phyloP scores from a whole-genome alignment of 2,329 filamentous ascomycete genomes.

The Pseudogymnoascus sp. region DNA sequence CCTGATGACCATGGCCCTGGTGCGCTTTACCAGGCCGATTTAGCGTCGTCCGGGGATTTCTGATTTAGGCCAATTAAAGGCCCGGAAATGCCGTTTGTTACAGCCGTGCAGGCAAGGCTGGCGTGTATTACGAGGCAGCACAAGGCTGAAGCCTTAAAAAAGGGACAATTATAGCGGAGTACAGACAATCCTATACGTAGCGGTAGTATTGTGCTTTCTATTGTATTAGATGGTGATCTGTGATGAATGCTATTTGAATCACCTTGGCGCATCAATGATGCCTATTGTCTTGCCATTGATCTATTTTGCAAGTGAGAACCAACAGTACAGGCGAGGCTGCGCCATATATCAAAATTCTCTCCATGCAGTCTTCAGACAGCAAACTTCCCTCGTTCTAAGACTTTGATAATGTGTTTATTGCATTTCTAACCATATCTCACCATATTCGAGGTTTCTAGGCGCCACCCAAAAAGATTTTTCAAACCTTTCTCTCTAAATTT shows the following conservation, averaged over 20 bases:
- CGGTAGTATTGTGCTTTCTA: neutral
- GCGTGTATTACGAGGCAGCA: neutral
- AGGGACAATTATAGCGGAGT: neutral
- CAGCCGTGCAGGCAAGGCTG: slow-evolving; percentile 1
- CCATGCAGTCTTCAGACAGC: neutral
- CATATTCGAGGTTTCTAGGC: neutral
- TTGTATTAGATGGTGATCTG: neutral
- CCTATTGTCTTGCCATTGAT: neutral
- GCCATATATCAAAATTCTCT: neutral
- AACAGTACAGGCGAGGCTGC: neutral
- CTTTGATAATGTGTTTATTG: neutral
- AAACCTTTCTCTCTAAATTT: neutral
- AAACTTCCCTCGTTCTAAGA: neutral
- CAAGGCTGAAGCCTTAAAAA: neutral
- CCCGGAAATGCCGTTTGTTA: neutral
- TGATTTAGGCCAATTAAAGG: neutral
- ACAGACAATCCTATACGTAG: neutral
- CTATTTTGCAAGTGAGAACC: neutral
- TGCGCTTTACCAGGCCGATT: neutral
- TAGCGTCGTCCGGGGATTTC: slow-evolving; percentile 2
- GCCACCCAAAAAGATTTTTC: neutral
- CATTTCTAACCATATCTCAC: neutral
- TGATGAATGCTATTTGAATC: neutral
- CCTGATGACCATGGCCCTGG: slow-evolving; percentile 6
- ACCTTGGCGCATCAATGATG: neutral